Evolutionary conservation across 495 filamentous ascomycete genomes (phyloP).

Genomic region (Aspergillus heteromorphus): DNA sequence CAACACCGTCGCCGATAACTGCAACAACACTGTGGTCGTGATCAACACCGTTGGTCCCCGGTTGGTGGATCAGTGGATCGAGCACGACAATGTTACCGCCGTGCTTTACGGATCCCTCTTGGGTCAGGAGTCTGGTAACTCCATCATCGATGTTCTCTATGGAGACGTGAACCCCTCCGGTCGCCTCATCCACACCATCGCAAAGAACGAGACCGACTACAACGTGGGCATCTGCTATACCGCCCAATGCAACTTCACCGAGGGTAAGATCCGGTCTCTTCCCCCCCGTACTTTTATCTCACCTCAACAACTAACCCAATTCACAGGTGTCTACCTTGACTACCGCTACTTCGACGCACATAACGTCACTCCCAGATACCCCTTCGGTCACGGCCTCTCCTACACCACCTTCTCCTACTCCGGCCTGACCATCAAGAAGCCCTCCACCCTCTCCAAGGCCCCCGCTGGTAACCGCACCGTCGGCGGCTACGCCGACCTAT

Average conservation of each 20-base stretch:
- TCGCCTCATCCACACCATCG: slow-evolving; percentile 68
- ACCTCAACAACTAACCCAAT: background rate
- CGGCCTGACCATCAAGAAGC: slow-evolving; percentile 29
- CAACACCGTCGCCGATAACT: slow-evolving; percentile 48
- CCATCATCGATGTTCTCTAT: slow-evolving; percentile 54
- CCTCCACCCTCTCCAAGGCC: slow-evolving; percentile 3
- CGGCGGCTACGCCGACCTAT: slow-evolving; percentile 55
- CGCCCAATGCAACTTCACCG: slow-evolving; percentile 55
- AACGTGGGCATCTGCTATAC: slow-evolving; percentile 46
- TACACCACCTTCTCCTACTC: slow-evolving; percentile 61
- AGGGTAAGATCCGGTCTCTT: slow-evolving; percentile 31
- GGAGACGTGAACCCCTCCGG: slow-evolving; percentile 56
- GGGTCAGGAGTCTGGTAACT: slow-evolving; percentile 55
- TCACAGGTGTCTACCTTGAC: slow-evolving; percentile 49
- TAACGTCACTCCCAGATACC: slow-evolving; percentile 56
- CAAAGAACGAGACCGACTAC: slow-evolving; percentile 58
- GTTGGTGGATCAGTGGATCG: slow-evolving; percentile 40
- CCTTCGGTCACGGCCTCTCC: slow-evolving; percentile 63
- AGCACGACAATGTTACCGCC: slow-evolving; percentile 56
- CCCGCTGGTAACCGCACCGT: background rate
- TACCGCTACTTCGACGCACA: slow-evolving; percentile 62
- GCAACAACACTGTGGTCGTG: slow-evolving; percentile 65
- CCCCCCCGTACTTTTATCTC: background rate
- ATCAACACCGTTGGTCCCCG: slow-evolving; percentile 56
- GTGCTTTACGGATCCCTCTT: slow-evolving; percentile 54